Base-by-base conservation (phyloP, 2,329 filamentous ascomycete species). In the Zasmidium cellare region DNA sequence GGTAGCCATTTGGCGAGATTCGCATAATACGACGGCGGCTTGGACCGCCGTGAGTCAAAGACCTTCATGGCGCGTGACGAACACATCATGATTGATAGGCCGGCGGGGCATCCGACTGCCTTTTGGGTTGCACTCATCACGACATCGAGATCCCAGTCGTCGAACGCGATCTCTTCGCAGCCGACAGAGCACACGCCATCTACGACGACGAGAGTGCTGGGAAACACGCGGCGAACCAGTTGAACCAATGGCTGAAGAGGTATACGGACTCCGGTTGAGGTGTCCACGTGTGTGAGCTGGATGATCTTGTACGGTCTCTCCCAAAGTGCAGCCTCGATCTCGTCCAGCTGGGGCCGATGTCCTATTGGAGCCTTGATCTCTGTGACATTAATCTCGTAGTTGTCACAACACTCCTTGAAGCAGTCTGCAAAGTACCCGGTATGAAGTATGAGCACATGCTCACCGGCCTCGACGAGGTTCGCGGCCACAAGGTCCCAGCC, bases 131-230 rank as follows among this genome's bases (percentile, higher is more conserved):
- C 93, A 1, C 93, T 97, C 57, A 97, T 81, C 45, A 97, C 92
- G 65, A 87, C 91, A 75, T 99, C 93, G 49, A 99, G 80, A 62
- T 88, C 87, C 94, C 93, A 97, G 55, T 89, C 89, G 72, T 97
- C 94, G 74, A 99, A 97, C 45, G 87, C 86, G 68, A 99, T 93
- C 78, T 97, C 92, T 78, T 97, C 93, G 68, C 88, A 91, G 48
- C 92, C 93, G 56, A 97, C 92, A 75, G 90, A 96, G 85, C 93
- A 99, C 48, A 99, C 93, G 63, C 93, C 94, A 72, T 99, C 93
- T 55, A 96, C 92, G 52, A 97, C 84, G 59, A 99, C 79, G 55
- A 97, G 82, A 1, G 94, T 97, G 51, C 96, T 87, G 0, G 94
- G 94, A 63, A 91, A 96, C 63, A 96, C 90, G 53, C 84, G 84